Evolutionary conservation across 2,329 filamentous ascomycete species (phyloP), one percentile per base, ranked within the genome.

Genomic region (Fusarium buxicola): DNA sequence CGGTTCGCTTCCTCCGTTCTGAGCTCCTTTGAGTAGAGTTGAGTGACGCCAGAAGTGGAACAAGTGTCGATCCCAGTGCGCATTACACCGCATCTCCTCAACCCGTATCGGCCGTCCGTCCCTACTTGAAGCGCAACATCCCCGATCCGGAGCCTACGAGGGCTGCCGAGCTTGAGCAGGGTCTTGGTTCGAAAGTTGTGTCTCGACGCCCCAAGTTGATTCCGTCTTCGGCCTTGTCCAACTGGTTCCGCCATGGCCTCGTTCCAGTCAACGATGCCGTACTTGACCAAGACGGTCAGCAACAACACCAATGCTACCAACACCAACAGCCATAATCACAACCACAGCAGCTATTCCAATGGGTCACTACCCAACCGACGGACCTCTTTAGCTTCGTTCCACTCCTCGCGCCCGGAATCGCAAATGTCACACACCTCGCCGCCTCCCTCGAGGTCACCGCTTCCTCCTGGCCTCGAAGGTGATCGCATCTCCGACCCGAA

Each of bases 371-470:
- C 69, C 38, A 71, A 72, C 36, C 73, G 73, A 68, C 77, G 82
- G 69, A 82, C 84, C 36, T 90, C 88, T n/a, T 77, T 90, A 43
- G 85, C 87, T 24, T 89, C 87, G 36, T 86, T 89, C 70, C 84
- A 86, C 58, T 82, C 84, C 10, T 85, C 86, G 46, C 81, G 84
- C 55, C 84, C 84, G 41, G 78, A 81, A 46, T 87, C 85, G 52
- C 80, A 85, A 70, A 84, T 86, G 80, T 87, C 85, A 52, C 80
- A 80, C 68, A 74, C 72, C 70, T 83, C 79, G 58, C 81, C 83
- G 56, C 81, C 83, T 56, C 83, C 84, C 39, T 79, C 84, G 44
- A 82, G 80, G 72, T 87, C 85, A 39, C 85, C 86, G 49, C 81
- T 86, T 46, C 81, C 80, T 49, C 78, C 78, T 49, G 77, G 80